Base-by-base conservation (phyloP, 768 basidiomycete genomes). In the Kwoniella sp. region DNA sequence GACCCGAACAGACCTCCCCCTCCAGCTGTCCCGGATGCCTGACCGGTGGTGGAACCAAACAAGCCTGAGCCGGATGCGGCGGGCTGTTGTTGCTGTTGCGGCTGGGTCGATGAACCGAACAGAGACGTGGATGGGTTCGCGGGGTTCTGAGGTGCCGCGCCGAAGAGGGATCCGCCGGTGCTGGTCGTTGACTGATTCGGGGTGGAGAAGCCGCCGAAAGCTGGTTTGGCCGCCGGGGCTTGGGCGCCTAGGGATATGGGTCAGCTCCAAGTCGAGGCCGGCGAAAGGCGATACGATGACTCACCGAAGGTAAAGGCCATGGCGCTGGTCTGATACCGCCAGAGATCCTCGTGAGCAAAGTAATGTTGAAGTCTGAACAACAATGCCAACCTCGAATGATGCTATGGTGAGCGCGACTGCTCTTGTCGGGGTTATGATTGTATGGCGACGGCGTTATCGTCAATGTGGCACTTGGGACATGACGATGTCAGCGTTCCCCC, bases 171-270 rank as follows among this genome's bases (percentile, higher is more conserved):
- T 11, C 32, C 22, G 10, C 52, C 46, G 14, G 48, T 4, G 15
- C 20, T 29, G 1, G 48, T 27, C 20, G 38, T 15, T 51, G 45
- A 42, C 2, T 59, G 58, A 36, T 59, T 57, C 8, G 61, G 59
- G 12, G 65, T 63, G 14, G 48, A 41, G 55, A 63, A 60, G 19
- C 59, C 55, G 8, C 57, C 62, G 31, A 64, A 64, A 5, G 56
- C 45, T 15, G 60, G 56, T 40, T 62, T 62, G 27, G 60, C 28
- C 15, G 60, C 50, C 17, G 55, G 34, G 11, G 51, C 38, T 6
- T 31, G 8, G n/a, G 50, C 26, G 32, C 50, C 50, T 52, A 25
- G 1, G 4, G 39, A 17, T 12, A 20, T 41, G 40, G 26, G 15
- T 42, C 20, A 36, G 11, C 23, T 14, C 19, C 47, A 49, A 14